Base-by-base conservation (phyloP, 129 eudicot genomes). In the Escallonia herrerae region DNA sequence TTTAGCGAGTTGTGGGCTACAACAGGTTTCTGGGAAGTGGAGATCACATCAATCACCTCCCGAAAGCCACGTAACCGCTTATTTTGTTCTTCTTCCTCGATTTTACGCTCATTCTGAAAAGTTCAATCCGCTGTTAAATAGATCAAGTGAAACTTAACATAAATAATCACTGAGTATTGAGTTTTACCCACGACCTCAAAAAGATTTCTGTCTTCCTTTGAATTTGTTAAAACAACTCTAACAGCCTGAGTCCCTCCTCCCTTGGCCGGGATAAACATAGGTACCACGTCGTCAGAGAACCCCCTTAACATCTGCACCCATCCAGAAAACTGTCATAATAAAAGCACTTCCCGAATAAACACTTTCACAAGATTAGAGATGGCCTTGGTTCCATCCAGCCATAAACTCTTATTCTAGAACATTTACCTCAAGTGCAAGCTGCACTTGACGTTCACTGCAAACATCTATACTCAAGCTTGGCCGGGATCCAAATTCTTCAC, bases 401-500 rank as follows among this genome's bases (percentile, higher is more conserved):
- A 33, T 68, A 33, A 15, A n/a, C 38, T 9, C 52, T 53, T 41
- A 62, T 7, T 41, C 13, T 61, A 22, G 41, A 3, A 46, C 56
- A 53, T 58, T 60, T 73, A 89, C 99, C 90, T 82, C 93, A 42
- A 85, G 67, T 14, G 71, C 87, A 64, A 94, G 99, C 70, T 84
- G 91, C 79, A 82, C 95, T 86, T 94, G 99, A 53, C 90, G 93
- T 76, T 94, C 97, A 68, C 99, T 94, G 79, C 97, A 89, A 56
- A 94, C 93, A 71, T 89, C 97, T 77, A 94, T 82, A 40, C 62
- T 81, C 66, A 94, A 67, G 77, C 87, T 81, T 42, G 97, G 93
- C 70, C 99, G 82, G 10, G 95, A 89, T 60, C 95, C 95, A 78
- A 81, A 79, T 40, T 71, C 66, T 64, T 84, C 88, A 74, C 77